Evolutionary conservation across 495 filamentous ascomycete species (phyloP), one percentile per base, ranked within the genome.

Genomic region (Penicillium daleae): DNA sequence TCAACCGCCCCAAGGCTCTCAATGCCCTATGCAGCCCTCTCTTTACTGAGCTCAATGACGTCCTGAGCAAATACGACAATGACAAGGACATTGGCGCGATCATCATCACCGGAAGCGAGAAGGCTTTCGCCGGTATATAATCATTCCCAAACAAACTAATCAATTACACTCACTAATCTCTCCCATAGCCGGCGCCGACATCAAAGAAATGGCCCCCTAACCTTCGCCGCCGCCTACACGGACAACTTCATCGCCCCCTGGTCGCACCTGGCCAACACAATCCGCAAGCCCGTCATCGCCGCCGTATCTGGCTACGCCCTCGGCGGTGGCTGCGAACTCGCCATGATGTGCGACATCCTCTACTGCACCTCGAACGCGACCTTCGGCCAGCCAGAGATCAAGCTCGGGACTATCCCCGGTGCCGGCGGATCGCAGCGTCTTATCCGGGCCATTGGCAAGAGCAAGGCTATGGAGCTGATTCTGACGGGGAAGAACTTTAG

Each of bases 361-460:
- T 97, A 97, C 83, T 95, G 91, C 80, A 91, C 90, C 9, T 75
- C 85, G 27, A 84, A 68, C 7, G 94, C 95, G 57, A 92, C 88
- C 56, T 97, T 99, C 69, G 95, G 95, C 0, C 95, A 98, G 79
- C 95, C 95, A 4, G 95, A 99, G 81, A 92, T 99, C 80, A 96
- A 91, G 74, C 82, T 99, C 5, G 95, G 95, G 17, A 88, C 88
- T 0, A 94, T 98, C 57, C 95, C 95, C 3, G 95, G 95, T 5
- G 95, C 92, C 0, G 95, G 95, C 7, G 95, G 95, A 2, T 90
- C 86, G 56, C 95, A 99, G 82, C 81, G 95, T n/a, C 78, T 99
- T 33, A 96, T 91, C 4, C 81, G 85, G 21, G 93, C 92, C 10
- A 84, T 99, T 62, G 95, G 95, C 26, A 98, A 98, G 83, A 84